Base-by-base conservation (phyloP, 129 eudicot species). In the Chrysanthemum lavandulifolium region DNA sequence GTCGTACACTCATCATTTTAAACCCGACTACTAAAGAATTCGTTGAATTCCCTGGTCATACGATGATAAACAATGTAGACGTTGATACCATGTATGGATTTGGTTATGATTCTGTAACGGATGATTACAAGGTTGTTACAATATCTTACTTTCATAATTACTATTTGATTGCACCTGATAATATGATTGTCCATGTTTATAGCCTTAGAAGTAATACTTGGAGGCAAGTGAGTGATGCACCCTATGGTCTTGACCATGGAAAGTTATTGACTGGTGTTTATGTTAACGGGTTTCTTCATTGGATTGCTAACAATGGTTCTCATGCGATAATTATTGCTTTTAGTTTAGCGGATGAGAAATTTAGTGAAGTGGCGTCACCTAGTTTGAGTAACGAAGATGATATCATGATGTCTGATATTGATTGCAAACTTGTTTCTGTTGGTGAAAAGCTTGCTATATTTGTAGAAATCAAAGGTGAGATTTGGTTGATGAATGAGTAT, bases 91-190 rank as follows among this genome's bases (percentile, higher is more conserved):
- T 81, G 79, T 61, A 73, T 57, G 96, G 96, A 21, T 85, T 90
- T 8, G 96, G 96, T 50, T 83, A 83, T 31, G 94, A 90, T 87
- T 50, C 55, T 0, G 0, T 43, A 2, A 72, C 14, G 7, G 84
- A 83, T 79, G 91, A 87, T 71, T 85, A 82, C 50, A 85, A 90
- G 61, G 79, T 87, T 10, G 91, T 90, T 53, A 73, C 76, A 3
- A 48, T 90, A 13, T 83, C 86, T n/a, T 81, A 80, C 69, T 63
- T 71, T 9, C 73, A 75, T 29, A 54, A 69, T 15, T 75, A 80
- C 27, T 68, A 83, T 61, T 67, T 79, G 52, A 16, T 77, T 51
- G 73, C 81, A 31, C 76, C 78, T 7, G 76, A 75, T 69, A 3
- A 56, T 57, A 72, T 48, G 57, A 60, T 68, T 45, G 82, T 90